Evolutionary conservation across 2,329 filamentous ascomycete species (phyloP), one percentile per base, ranked within the genome.

Genomic region (Pseudogymnoascus sp.): DNA sequence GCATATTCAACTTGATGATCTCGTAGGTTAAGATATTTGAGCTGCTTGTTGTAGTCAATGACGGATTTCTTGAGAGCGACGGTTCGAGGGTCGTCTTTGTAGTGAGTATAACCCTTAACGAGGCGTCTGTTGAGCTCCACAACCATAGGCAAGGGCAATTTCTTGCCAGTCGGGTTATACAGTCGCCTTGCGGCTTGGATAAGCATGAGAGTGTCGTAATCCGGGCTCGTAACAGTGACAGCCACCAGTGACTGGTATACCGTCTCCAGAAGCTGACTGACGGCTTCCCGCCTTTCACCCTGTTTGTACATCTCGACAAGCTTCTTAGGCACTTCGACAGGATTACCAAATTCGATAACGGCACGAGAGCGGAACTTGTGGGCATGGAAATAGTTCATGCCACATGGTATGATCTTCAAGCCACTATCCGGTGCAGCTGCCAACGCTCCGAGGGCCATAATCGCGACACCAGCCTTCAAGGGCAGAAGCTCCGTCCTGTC

Each of bases 371-470:
- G 89, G 77, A 99, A 99, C 76, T 97, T 99, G 82, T 99, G 93
- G 0, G 93, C 90, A 76, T 97, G 93, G 78, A 99, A 99, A 77
- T 99, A 99, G 77, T 99, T 99, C 93, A 99, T 97, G 70, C 93
- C 93, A 61, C 95, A 93, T 3, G 95, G 95, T 23, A 99, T 91
- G 70, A 99, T 97, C 76, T 93, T 96, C 66, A 99, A 80, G 31
- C 90, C 91, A 72, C 91, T 96, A 67, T 93, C 83, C 2, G 93
- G 93, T 66, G 93, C 86, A 64, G 91, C 87, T 4, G 90, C 91
- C 61, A 97, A 80, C 0, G 95, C 89, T 40, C 93, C 93, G 36
- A 99, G 83, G 11, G 93, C 95, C 93, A 99, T 99, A 72, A 99
- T 95, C 64, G 95, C 95, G 65, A 99, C 91, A 75, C 93, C 93